Percentiles rank a stretch among this genome's conserved stretches.
These are phyloP conservation scores for Cenococcum geophilum DNA, from an alignment of 495 filamentous ascomycete genomes.

Conservation along the genomic window DNA sequence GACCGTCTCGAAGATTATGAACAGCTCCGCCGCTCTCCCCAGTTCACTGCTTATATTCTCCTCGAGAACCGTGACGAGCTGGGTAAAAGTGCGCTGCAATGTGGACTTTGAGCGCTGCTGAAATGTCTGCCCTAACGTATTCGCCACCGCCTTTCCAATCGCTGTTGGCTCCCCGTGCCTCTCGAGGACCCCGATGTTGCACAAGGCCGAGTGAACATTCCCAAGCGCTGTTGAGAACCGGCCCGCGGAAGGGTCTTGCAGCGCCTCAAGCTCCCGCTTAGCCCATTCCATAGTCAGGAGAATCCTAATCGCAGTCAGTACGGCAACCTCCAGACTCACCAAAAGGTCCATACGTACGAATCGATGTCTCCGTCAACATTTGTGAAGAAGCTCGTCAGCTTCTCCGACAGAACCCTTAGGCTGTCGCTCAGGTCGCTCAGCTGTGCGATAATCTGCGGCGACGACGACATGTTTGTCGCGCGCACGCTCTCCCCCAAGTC, in stretches of 20 bases:
- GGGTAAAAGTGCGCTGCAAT: slow-evolving; percentile 77
- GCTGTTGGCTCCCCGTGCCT: slow-evolving; percentile 56
- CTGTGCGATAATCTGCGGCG: slow-evolving; percentile 74
- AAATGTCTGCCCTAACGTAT: slow-evolving; percentile 69
- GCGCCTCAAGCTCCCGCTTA: slow-evolving; percentile 62
- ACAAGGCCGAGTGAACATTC: slow-evolving; percentile 73
- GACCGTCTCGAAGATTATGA: slow-evolving; percentile 77
- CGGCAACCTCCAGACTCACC: not conserved
- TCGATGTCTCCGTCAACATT: slow-evolving; percentile 90
- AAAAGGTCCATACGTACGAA: slow-evolving; percentile 42
- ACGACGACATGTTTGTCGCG: slow-evolving; percentile 81
- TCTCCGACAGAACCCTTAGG: slow-evolving; percentile 70
- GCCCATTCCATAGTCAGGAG: slow-evolving; percentile 94
- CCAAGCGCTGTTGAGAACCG: slow-evolving; percentile 62
- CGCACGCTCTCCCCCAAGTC: slow-evolving; percentile 84
- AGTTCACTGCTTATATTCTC: slow-evolving; percentile 81
- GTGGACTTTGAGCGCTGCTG: slow-evolving; percentile 73
- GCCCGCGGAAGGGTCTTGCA: slow-evolving; percentile 50
- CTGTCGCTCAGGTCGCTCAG: slow-evolving; percentile 77
- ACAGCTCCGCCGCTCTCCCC: slow-evolving; percentile 65
- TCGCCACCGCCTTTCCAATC: slow-evolving; percentile 58
- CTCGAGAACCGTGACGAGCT: slow-evolving; percentile 81
- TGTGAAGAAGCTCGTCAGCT: slow-evolving; percentile 82
- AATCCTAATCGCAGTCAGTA: slow-evolving; percentile 48
- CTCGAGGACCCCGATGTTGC: slow-evolving; percentile 63